A percentile compares a stretch with the other conserved stretches of the same genome.
phyloP scores from a whole-genome alignment of 257 asterid species.

The Schizonepeta tenuifolia region DNA sequence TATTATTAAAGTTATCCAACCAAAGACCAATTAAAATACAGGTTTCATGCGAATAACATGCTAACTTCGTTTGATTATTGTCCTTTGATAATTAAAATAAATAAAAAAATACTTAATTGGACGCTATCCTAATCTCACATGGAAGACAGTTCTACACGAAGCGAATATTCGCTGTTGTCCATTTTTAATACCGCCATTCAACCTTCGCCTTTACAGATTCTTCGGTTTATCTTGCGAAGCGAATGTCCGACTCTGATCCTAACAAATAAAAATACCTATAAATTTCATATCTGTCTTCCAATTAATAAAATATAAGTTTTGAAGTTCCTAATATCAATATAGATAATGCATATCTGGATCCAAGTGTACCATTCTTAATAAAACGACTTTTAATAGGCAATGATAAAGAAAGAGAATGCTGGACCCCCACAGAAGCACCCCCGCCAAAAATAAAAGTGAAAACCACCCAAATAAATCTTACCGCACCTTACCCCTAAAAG shows the following conservation, averaged over 20 bases:
- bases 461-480: background rate
- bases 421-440: constrained; percentile 12
- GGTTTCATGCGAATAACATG: background rate
- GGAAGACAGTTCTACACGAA: constrained; percentile 22
- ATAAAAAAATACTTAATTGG: background rate
- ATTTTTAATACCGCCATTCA: background rate
- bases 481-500: background rate
- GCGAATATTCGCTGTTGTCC: constrained; percentile 32
- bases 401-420: constrained; percentile 6
- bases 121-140: constrained; percentile 37
- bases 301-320: background rate
- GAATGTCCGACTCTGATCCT: background rate
- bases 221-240: background rate
- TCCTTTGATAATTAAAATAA: background rate
- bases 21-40: constrained; percentile 16
- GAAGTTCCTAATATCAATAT: background rate
- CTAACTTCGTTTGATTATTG: background rate
- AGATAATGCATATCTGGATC: background rate
- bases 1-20: background rate
- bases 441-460: background rate
- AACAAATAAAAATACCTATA: background rate
- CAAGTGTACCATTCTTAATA: background rate
- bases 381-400: background rate
- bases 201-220: constrained; percentile 16
- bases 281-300: background rate